These are phyloP conservation scores for Kwoniella mangroviensis DNA, from an alignment of 768 basidiomycete genomes.

Conservation along the genomic window DNA sequence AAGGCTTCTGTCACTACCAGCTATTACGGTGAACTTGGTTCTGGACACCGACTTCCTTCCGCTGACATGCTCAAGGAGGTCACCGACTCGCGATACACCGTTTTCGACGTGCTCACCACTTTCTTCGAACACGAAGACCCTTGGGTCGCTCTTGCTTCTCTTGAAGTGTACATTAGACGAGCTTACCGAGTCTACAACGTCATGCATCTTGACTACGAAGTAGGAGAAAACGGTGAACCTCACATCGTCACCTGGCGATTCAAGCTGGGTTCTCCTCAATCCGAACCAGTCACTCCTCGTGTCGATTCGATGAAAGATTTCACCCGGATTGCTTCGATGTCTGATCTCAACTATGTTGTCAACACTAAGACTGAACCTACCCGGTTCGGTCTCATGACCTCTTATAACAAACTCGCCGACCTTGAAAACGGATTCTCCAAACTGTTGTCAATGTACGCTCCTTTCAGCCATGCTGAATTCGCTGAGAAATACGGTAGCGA, in stretches of 20 bases:
- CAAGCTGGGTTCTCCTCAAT: conserved; percentile 70
- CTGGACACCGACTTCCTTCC: conserved; percentile 75
- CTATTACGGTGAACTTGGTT: conserved; percentile 83
- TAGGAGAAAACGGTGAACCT: conserved; percentile 82
- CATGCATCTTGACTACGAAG: conserved; percentile 90
- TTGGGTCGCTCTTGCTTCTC: conserved; percentile 84
- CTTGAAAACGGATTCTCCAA: conserved; percentile 75
- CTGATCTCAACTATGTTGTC: conserved; percentile 92
- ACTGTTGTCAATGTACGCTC: conserved; percentile 73
- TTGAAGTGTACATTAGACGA: conserved; percentile 94
- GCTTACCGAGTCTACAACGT: conserved; percentile 93
- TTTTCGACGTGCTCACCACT: conserved; percentile 92
- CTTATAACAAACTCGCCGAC: conserved; percentile 76
- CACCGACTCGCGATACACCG: conserved; percentile 93
- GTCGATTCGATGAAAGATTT: conserved; percentile 61
- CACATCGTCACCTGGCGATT: conserved; percentile 91
- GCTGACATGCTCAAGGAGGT: conserved; percentile 87
- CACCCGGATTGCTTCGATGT: conserved; percentile 87
- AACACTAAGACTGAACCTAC: conserved; percentile 78
- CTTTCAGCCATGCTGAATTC: conserved; percentile 74
- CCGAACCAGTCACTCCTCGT: conserved; percentile 63
- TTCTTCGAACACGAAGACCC: conserved; percentile 90
- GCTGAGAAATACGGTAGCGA: conserved; percentile 73
- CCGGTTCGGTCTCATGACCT: conserved; percentile 87
- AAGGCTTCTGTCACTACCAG: conserved; percentile 83